Evolutionary conservation across 192 early-diverging fungal genomes (phyloP).

Genomic region (Pilobolus umbonatus): DNA sequence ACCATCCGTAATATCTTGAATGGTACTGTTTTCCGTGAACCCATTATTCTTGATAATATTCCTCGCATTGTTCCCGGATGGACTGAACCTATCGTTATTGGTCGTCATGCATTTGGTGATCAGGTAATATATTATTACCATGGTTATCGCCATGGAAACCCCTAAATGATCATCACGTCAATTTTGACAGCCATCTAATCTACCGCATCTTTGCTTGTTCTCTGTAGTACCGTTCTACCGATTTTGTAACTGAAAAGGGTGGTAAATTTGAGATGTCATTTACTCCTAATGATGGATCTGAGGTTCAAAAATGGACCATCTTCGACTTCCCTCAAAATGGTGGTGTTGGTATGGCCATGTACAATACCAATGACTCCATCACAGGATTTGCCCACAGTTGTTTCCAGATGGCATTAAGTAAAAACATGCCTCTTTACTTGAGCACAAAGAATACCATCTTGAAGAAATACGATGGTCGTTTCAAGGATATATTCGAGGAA

Average conservation of each 20-base stretch:
- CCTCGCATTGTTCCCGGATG: slow-evolving; percentile 91
- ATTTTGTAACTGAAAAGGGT: slow-evolving; percentile 86
- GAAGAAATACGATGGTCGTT: slow-evolving; percentile 94
- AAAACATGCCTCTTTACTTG: slow-evolving; percentile 91
- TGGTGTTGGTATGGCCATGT: slow-evolving; percentile 96
- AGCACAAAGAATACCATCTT: slow-evolving; percentile 97
- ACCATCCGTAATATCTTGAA: slow-evolving; percentile 96
- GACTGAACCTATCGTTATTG: slow-evolving; percentile 94
- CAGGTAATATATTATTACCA: slow-evolving; percentile 56
- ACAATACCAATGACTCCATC: slow-evolving; percentile 90
- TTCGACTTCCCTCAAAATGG: slow-evolving; percentile 77
- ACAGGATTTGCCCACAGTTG: slow-evolving; percentile 91
- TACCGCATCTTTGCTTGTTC: too few species aligned
- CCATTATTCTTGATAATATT: slow-evolving; percentile 88
- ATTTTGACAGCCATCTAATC: not conserved
- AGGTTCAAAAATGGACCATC: slow-evolving; percentile 63
- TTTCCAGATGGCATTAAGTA: slow-evolving; percentile 88
- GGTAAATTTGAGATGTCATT: slow-evolving; percentile 90
- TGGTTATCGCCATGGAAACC: too few species aligned
- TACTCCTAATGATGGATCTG: slow-evolving; percentile 77
- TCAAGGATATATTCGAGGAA: slow-evolving; percentile 95
- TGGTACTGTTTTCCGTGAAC: slow-evolving; percentile 98
- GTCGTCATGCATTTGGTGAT: slow-evolving; percentile 96
- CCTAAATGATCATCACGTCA: not conserved
- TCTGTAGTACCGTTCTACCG: slow-evolving; percentile 87